A percentile compares a stretch with the other conserved stretches of the same genome.
Conservation (phyloP, 345 rosid species). For the Pistacia vera region DNA sequence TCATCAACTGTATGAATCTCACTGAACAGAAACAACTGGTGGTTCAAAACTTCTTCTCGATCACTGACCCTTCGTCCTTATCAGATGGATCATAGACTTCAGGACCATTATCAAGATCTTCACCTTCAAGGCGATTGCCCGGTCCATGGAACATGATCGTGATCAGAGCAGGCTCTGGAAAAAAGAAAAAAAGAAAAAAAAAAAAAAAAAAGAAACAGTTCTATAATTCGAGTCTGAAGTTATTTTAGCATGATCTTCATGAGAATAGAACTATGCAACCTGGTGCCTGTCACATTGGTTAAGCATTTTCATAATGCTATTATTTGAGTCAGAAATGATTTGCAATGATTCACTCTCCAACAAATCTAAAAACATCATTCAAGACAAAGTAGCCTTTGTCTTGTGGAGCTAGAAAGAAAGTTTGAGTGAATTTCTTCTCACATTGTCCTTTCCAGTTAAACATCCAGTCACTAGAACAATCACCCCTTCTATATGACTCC, state of each 20-base stretch:
- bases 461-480: conserved; percentile 73
- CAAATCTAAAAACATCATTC: conserved; percentile 67
- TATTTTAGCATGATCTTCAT: not conserved
- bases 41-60: conserved; percentile 47
- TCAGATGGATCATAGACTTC: conserved; percentile 57
- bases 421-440: conserved; percentile 63
- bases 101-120: conserved; percentile 40
- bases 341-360: conserved; percentile 50
- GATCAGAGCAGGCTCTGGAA: conserved; percentile 36
- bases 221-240: conserved; percentile 4
- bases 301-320: conserved; percentile 36
- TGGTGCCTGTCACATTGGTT: conserved; percentile 32
- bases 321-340: conserved; percentile 21
- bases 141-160: conserved; percentile 36
- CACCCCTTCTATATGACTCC: conserved; percentile 61
- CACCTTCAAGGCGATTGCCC: conserved; percentile 37
- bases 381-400: conserved; percentile 75
- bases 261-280: conserved; percentile 33
- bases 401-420: conserved; percentile 78
- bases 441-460: conserved; percentile 63
- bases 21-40: conserved; percentile 25
- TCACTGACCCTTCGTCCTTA: conserved; percentile 50
- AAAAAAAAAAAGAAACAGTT: conserved; percentile 6
- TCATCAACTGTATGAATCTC: conserved; percentile 35
- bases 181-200: too few species aligned